Conservation (phyloP, 306 rosid genomes). For the Aeschynomene evenia region DNA sequence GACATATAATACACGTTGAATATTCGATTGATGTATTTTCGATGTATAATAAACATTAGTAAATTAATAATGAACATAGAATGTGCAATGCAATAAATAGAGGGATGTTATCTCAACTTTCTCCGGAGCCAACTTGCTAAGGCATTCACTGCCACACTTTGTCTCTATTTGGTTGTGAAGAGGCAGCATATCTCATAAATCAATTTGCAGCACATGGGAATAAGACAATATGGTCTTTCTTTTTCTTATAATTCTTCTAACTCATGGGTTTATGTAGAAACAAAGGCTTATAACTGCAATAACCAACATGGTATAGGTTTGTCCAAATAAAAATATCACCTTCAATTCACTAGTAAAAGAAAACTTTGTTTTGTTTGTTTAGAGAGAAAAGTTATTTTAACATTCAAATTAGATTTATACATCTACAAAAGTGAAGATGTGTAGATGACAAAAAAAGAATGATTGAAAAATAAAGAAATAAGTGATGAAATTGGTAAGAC, state of each 20-base stretch:
- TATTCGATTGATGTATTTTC: too few species aligned
- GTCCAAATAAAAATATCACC: background rate
- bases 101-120: slow-evolving; percentile 15
- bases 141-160: slow-evolving; percentile 13
- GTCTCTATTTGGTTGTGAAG: slow-evolving; percentile 12
- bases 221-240: slow-evolving; percentile 4
- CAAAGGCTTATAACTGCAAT: background rate
- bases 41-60: too few species aligned
- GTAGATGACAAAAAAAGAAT: too few species aligned
- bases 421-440: too few species aligned
- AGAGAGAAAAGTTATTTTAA: too few species aligned
- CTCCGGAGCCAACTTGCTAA: slow-evolving; percentile 25
- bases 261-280: slow-evolving; percentile 12
- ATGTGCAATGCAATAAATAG: slow-evolving; percentile 21
- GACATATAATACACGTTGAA: too few species aligned
- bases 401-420: too few species aligned
- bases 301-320: background rate
- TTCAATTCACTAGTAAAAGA: background rate
- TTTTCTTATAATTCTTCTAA: slow-evolving; percentile 20
- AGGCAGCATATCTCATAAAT: slow-evolving; percentile 25
- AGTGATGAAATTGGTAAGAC: too few species aligned
- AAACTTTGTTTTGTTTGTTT: background rate
- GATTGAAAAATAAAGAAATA: too few species aligned
- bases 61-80: slow-evolving; percentile 8
- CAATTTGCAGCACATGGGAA: slow-evolving; percentile 25